These are phyloP conservation scores for Aquilaria agallochum DNA, from an alignment of 441 rosid species.

Conservation along the genomic window DNA sequence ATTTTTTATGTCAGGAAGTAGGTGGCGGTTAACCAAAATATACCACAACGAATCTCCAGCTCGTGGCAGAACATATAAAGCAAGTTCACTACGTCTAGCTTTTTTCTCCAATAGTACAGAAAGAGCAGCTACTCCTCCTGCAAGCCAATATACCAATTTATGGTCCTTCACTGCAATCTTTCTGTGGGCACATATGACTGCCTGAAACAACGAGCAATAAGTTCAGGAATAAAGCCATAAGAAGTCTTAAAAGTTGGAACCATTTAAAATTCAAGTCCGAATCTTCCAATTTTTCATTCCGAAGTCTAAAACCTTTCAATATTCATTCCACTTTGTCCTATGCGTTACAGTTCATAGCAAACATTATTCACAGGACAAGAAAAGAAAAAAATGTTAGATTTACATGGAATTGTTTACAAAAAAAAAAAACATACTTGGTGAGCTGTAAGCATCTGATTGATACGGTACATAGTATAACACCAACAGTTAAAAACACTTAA, in stretches of 20 bases:
- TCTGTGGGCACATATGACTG: constrained; percentile 84
- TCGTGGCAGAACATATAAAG: constrained; percentile 93
- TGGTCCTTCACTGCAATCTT: constrained; percentile 81
- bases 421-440: not conserved
- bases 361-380: no score
- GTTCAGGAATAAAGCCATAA: constrained; percentile 13
- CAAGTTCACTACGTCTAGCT: constrained; percentile 91
- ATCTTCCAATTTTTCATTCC: no score
- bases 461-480: no score
- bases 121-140: constrained; percentile 85
- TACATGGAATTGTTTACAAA: not conserved
- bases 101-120: constrained; percentile 93
- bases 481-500: no score
- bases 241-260: constrained; percentile 1
- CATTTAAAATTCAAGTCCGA: no score
- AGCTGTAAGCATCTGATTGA: no score
- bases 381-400: no score
- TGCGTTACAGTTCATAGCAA: no score
- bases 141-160: constrained; percentile 91
- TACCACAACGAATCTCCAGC: constrained; percentile 98
- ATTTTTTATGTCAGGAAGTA: constrained; percentile 82
- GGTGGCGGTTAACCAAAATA: constrained; percentile 80
- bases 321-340: no score
- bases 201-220: constrained; percentile 37
- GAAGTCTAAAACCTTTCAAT: no score